Base-by-base conservation (phyloP, 352 stramenopile genomes). In the Phytopythium delawarense region DNA sequence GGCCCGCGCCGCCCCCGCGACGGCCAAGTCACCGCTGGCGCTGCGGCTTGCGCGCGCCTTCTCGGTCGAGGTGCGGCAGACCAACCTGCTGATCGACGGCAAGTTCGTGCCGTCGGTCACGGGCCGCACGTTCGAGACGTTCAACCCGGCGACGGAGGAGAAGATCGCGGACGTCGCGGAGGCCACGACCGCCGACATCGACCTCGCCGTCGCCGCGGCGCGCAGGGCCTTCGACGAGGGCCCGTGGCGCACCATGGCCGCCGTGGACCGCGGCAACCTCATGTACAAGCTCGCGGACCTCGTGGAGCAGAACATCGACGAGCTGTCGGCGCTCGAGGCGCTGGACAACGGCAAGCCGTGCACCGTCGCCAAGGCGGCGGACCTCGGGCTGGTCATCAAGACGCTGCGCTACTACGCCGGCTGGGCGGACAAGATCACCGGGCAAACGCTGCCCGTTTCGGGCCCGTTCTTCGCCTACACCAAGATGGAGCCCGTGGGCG, bases 271-370 rank as follows among this genome's bases (percentile, higher is more conserved):
- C 44, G 72, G 69, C 12, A 44, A 60, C 18, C 44, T 84, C 13
- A 67, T 84, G 20, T 60, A 61, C 60, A 74, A 72, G 57, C 69
- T 76, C 32, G 69, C 69, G 25, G 72, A 79, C 52, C 60, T 79
- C 37, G 63, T 82, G 15, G 61, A 72, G 42, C 32, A 73, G 50
- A 75, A 84, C 62, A 72, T 70, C 8, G 79, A 84, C 51, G 85
- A 94, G 60, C 74, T 96, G 8, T 71, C 70, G 6, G 70, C 70
- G 7, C 81, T 98, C 5, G 97, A 99, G 71, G 96, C 95, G 30
- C 63, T 97, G 7, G 97, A 99, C 76, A 93, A 83, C 62, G 96
- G 96, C 39, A 99, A 99, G 70, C 90, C 96, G 9, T 68, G 92
- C 16, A 37, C 75, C 25, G 88, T 98, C 66, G 85, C 88, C 13